These are phyloP conservation scores for Croton setiger DNA, from an alignment of 441 rosid species.

Conservation along the genomic window DNA sequence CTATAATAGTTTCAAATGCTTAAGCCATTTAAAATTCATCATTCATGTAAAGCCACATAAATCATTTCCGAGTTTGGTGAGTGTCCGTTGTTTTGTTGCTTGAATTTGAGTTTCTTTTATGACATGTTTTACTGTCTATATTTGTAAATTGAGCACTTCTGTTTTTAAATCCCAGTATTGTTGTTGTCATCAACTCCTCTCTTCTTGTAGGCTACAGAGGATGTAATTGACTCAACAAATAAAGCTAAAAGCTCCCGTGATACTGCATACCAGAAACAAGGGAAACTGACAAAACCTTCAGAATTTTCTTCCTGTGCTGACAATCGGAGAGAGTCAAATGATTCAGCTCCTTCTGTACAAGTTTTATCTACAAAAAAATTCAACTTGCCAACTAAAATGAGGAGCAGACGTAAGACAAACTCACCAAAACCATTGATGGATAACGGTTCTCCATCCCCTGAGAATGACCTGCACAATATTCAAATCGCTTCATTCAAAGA, in stretches of 20 bases:
- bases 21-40: no score
- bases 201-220: slow-evolving; percentile 46
- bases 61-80: no score
- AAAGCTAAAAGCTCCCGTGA: slow-evolving; percentile 50
- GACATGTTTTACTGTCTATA: slow-evolving; percentile 4
- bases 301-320: slow-evolving; percentile 44
- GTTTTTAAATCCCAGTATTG: slow-evolving; percentile 12
- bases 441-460: slow-evolving; percentile 36
- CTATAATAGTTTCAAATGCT: no score
- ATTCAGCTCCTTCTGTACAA: slow-evolving; percentile 38
- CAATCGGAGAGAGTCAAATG: slow-evolving; percentile 41
- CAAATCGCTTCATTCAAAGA: slow-evolving; percentile 32
- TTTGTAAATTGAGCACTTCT: not conserved
- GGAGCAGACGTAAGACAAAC: slow-evolving; percentile 66
- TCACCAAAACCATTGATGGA: slow-evolving; percentile 43
- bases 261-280: slow-evolving; percentile 43
- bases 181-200: slow-evolving; percentile 6
- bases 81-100: not conserved
- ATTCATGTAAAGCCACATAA: no score
- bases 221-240: slow-evolving; percentile 38
- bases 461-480: slow-evolving; percentile 37
- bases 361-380: slow-evolving; percentile 36
- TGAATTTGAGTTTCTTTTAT: not conserved
- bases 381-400: slow-evolving; percentile 48
- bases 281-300: slow-evolving; percentile 40